Base-by-base conservation (phyloP, 2,329 filamentous ascomycete genomes). In the Trichophyton schoenleinii region DNA sequence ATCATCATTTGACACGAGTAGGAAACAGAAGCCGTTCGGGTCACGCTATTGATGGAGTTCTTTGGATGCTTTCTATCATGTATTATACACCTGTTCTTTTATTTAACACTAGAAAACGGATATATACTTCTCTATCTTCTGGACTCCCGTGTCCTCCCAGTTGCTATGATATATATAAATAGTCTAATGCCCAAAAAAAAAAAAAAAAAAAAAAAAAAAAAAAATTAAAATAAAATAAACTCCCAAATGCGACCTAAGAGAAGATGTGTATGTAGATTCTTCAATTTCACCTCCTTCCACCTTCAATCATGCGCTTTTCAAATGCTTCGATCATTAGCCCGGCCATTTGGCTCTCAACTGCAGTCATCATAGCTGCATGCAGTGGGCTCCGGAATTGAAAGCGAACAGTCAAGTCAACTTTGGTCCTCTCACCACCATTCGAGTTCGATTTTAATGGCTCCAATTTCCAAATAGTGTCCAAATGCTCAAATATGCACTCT, bases 371-470 rank as follows among this genome's bases (percentile, higher is more conserved):
- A 20, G 88, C 84, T 48, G 85, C 86, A 76, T 96, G 95, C 61
- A 96, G 72, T n/a, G 91, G 89, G 74, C 91, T 97, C 67, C 84
- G 81, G 72, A 99, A 96, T 72, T 87, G 83, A 72, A 91, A 96
- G 64, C 86, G 82, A 67, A 99, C 86, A 61, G 80, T 79, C 67
- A 99, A 75, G 67, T 83, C 80, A 13, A 97, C 89, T 68, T 88
- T 83, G 3, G 90, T 95, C 75, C 80, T 80, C 42, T 65, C 65
- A 60, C 65, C 42, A 41, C 64, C 67, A 55, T 70, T 61, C 66
- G 63, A 42, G 65, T 71, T 69, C 62, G 66, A 67, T 63, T 71
- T 64, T 53, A 71, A 38, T 5, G 77, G 72, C 58, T 69, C 67
- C 65, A 78, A 72, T 66, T 77, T 72, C 73, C 79, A 76, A 61